A percentile compares a stretch with the other conserved stretches of the same genome.
Conservation (phyloP, 805 yeast species). For the Ogataea pilisensis region DNA sequence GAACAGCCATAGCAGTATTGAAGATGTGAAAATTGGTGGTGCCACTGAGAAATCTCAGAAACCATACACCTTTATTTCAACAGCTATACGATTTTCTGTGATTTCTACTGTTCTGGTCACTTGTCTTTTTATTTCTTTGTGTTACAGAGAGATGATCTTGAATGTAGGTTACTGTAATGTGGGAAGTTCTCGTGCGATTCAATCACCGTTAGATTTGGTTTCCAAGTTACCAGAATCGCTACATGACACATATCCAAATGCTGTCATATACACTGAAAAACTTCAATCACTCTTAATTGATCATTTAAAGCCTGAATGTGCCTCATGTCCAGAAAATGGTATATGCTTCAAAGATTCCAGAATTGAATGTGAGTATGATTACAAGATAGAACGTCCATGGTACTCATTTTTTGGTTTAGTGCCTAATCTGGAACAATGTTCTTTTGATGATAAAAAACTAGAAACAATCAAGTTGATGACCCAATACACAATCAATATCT, state of each 20-base stretch:
- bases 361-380: constrained; percentile 70
- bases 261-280: constrained; percentile 26
- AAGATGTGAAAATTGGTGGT: no score
- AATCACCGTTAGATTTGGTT: constrained; percentile 13
- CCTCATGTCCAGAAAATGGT: constrained; percentile 78
- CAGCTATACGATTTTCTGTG: no score
- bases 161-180: constrained; percentile 74
- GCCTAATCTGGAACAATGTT: constrained; percentile 63
- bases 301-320: constrained; percentile 56
- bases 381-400: constrained; percentile 47
- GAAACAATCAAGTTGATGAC: constrained; percentile 63
- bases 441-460: constrained; percentile 68
- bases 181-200: constrained; percentile 30
- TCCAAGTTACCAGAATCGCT: constrained; percentile 17
- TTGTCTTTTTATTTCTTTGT: constrained; percentile 28
- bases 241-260: constrained; percentile 2
- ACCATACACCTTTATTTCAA: no score
- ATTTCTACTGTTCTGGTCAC: neutral
- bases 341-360: constrained; percentile 59
- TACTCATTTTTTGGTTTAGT: constrained; percentile 51
- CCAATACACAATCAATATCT: constrained; percentile 58
- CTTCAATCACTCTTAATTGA: constrained; percentile 44
- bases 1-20: no score
- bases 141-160: constrained; percentile 63
- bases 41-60: no score